Conservation (phyloP, 208 protist genomes). For the Wallacemonas sp. region DNA sequence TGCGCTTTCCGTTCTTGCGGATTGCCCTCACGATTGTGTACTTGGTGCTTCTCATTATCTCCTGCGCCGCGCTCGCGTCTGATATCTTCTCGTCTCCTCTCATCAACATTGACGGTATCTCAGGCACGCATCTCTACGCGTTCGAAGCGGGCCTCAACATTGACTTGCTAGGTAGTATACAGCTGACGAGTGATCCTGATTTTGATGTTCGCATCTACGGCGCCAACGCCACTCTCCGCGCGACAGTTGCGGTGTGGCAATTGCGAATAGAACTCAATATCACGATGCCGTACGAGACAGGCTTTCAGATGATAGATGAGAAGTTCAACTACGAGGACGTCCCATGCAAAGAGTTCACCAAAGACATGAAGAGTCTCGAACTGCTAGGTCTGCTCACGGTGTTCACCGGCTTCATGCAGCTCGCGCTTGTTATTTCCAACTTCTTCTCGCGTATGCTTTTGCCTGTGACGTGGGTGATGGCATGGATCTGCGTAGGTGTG, state of each 20-base stretch:
- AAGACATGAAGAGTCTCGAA: conserved; percentile 32
- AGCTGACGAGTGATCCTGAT: conserved; percentile 17
- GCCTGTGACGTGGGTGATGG: conserved; percentile 45
- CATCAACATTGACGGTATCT: conserved; percentile 28
- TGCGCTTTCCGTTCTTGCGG: conserved; percentile 24
- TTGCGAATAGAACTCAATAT: conserved; percentile 26
- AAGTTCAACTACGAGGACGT: conserved; percentile 50
- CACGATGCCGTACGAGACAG: conserved; percentile 32
- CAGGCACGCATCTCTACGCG: conserved; percentile 26
- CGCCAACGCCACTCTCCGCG: conserved; percentile 28
- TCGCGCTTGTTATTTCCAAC: conserved; percentile 35
- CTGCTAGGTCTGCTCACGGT: conserved; percentile 43
- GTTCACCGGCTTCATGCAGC: conserved; percentile 34
- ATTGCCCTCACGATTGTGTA: conserved; percentile 32
- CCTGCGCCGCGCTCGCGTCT: conserved; percentile 26
- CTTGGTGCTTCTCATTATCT: conserved; percentile 25
- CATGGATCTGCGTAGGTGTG: conserved; percentile 36
- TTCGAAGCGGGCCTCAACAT: not conserved
- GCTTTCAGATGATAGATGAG: conserved; percentile 29
- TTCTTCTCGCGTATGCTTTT: conserved; percentile 57
- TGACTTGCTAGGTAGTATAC: too few relatives aligned
- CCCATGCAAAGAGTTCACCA: conserved; percentile 43
- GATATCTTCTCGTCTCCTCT: conserved; percentile 32
- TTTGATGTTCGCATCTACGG: conserved; percentile 31
- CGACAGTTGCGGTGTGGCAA: conserved; percentile 31